Percentiles rank a stretch among this genome's conserved stretches.
Evolutionary conservation across 345 rosid species (phyloP).

Genomic region (Kernera saxatilis): DNA sequence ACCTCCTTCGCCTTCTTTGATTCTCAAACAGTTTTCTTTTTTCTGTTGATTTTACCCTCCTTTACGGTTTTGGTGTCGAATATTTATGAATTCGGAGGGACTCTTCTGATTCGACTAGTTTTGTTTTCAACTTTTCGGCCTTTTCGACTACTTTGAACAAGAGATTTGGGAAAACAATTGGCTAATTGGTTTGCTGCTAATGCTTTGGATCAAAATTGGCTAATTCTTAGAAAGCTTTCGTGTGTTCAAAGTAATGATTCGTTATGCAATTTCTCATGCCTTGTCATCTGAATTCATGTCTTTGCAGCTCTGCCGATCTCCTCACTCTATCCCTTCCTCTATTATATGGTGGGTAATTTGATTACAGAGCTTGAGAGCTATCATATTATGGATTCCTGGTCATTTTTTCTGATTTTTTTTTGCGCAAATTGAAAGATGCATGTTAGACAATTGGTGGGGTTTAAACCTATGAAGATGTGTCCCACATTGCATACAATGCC

Average conservation of each 20-base stretch:
- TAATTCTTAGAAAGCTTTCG: neutral
- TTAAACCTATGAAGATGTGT: neutral
- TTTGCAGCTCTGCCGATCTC: conserved; percentile 76
- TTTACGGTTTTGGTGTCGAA: neutral
- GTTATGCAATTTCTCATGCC: neutral
- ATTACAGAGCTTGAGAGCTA: neutral
- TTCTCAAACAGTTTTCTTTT: neutral
- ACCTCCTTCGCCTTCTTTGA: neutral
- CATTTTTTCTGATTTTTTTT: neutral
- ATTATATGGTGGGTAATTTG: conserved; percentile 67
- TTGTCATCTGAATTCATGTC: neutral
- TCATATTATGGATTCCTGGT: neutral
- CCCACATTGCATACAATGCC: neutral
- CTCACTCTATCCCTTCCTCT: conserved; percentile 81
- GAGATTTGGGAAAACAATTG: neutral
- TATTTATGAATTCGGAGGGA: neutral
- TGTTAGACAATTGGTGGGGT: neutral
- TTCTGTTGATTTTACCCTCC: neutral
- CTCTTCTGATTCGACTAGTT: neutral
- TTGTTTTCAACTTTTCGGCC: neutral
- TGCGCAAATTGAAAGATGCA: neutral
- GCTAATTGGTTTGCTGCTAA: neutral
- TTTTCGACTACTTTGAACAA: neutral
- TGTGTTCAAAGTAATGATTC: conserved; percentile 23
- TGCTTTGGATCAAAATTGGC: neutral